phyloP scores from a whole-genome alignment of 345 rosid species.

The Syzygium grande region DNA sequence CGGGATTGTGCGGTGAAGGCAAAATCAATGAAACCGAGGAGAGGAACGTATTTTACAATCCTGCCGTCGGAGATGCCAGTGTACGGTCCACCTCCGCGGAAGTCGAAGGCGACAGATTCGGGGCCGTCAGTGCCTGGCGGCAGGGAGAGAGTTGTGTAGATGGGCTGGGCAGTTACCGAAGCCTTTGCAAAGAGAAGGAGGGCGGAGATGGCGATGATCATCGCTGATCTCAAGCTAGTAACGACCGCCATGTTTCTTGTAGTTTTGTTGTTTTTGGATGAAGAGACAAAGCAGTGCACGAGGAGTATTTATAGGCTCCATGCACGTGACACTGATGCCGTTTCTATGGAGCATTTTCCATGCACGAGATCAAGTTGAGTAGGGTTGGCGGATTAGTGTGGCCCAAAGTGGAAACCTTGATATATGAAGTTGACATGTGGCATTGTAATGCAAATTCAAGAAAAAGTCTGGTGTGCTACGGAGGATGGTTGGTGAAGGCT shows the following conservation, averaged over 20 bases:
- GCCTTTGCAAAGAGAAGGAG: neutral
- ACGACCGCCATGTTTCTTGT: neutral
- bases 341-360: neutral
- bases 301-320: neutral
- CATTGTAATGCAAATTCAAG: neutral
- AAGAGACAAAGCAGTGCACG: neutral
- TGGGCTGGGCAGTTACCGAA: neutral
- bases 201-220: neutral
- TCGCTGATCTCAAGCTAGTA: neutral
- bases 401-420: neutral
- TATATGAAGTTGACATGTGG: neutral
- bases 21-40: neutral
- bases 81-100: neutral
- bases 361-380: neutral
- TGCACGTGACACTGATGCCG: neutral
- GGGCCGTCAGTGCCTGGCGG: neutral
- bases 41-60: neutral
- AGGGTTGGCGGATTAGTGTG: neutral
- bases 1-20: neutral
- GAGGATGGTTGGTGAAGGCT: accelerated
- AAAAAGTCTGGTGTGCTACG: neutral
- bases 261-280: neutral
- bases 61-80: neutral
- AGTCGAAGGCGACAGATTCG: neutral
- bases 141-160: neutral